Evolutionary conservation across 2,329 filamentous ascomycete genomes (phyloP).

Genomic region (Xylaria sp.): DNA sequence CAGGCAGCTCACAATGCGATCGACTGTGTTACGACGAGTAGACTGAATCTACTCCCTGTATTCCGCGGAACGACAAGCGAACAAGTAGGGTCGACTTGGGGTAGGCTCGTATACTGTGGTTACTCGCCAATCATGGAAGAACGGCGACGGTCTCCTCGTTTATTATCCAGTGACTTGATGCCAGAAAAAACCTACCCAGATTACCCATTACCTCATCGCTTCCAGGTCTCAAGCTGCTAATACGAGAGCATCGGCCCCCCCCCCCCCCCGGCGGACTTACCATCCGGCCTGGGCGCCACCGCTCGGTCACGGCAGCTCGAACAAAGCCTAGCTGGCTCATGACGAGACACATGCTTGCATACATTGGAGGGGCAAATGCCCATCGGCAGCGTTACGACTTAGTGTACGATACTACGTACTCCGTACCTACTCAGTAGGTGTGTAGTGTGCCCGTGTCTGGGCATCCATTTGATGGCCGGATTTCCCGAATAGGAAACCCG

Average conservation of each 20-base stretch:
- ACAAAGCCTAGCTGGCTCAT: constrained; percentile 20
- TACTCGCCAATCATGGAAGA: neutral
- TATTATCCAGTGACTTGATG: constrained; percentile 5
- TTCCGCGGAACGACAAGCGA: constrained; percentile 5
- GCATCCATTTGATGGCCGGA: constrained; percentile 20
- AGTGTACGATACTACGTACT: neutral
- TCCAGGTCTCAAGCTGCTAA: neutral
- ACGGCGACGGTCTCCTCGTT: neutral
- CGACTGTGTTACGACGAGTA: constrained; percentile 1
- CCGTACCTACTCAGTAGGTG: no score
- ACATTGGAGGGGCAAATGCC: constrained; percentile 14
- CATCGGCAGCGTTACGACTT: constrained; percentile 4
- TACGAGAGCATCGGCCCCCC: constrained; percentile 8
- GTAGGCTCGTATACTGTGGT: neutral
- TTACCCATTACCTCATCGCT: neutral
- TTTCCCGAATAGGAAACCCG: constrained; percentile 36
- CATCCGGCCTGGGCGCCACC: constrained; percentile 23
- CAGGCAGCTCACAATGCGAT: neutral
- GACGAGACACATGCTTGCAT: constrained; percentile 5
- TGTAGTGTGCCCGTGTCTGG: neutral
- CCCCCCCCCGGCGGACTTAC: constrained; percentile 1
- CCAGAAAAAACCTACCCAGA: neutral
- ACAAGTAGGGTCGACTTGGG: neutral
- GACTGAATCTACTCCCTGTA: neutral
- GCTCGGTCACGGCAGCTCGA: constrained; percentile 5